phyloP scores from a whole-genome alignment of 2,329 filamentous ascomycete genomes.

The Colletotrichum sidae region DNA sequence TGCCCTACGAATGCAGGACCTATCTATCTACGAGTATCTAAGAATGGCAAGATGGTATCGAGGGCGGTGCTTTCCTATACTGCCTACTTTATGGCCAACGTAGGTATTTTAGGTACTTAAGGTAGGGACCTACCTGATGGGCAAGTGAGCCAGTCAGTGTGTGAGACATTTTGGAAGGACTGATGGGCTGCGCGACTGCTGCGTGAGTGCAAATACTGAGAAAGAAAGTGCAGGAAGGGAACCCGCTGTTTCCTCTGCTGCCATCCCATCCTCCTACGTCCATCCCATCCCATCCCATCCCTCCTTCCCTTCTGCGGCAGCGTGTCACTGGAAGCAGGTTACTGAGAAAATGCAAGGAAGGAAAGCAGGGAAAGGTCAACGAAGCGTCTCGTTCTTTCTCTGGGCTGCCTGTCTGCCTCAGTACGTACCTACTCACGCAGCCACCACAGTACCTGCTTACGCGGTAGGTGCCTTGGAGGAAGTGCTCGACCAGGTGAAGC shows the following conservation, averaged over 20 bases:
- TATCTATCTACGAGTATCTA: too few species aligned
- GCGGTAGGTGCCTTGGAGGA: too few species aligned
- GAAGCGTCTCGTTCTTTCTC: neutral
- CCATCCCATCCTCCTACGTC: neutral
- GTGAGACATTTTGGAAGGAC: constrained; percentile 21
- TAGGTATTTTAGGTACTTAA: too few species aligned
- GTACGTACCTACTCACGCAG: too few species aligned
- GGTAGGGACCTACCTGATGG: too few species aligned
- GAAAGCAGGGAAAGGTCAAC: neutral
- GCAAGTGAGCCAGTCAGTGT: neutral
- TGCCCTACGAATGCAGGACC: too few species aligned
- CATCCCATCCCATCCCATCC: constrained; percentile 2
- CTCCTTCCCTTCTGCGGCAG: neutral
- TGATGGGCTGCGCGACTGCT: neutral
- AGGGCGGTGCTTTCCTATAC: too few species aligned
- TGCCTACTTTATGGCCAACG: too few species aligned
- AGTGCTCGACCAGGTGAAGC: too few species aligned
- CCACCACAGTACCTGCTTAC: too few species aligned
- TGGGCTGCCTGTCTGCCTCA: neutral
- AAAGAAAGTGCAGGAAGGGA: constrained; percentile 18
- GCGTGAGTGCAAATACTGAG: neutral
- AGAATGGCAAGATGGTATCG: too few species aligned
- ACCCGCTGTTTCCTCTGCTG: constrained; percentile 16
- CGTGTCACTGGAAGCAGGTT: too few species aligned
- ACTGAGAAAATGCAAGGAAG: neutral